Base-by-base conservation (phyloP, 371 early-diverging fungal genomes). In the Mucor racemosus region DNA sequence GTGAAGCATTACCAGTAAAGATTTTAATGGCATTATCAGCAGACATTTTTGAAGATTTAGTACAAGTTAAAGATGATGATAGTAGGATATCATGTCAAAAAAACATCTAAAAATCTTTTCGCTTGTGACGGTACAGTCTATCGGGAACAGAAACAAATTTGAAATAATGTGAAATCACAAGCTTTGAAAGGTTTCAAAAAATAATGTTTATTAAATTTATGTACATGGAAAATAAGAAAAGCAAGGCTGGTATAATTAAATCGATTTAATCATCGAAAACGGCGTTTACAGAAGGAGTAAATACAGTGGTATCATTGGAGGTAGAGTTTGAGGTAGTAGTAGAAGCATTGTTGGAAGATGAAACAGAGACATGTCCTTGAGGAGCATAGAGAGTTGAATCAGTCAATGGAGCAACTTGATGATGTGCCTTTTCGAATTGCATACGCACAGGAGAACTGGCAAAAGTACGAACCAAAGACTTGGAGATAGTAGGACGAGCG, bases 1-100 rank as follows among this genome's bases (percentile, higher is more conserved):
- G 92, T 84, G 97, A 97, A 17, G 97, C 95, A 84, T 96, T 97
- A 65, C 99, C 99, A n/a, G 96, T 86, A 67, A 98, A 94, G 73
- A 98, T 92, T 78, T 96, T 96, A 84, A 98, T 82, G 55, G 83
- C 78, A 64, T 82, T 82, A 65, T 82, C 83, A 64, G 82, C 48
- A 53, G 80, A 71, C 80, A 80, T 80, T 26, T 26, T 26, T 26
- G 26, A 26, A 26, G 26, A 3, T 26, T 26, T 26, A 26, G 3
- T 26, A 26, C 26, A 26, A 26, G 26, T 26, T 26, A 26, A 26
- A 26, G 55, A 13, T 56, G 33, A 19, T 50, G 19, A 26, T 11
- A 50, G 50, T 15, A 14, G 15, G 5, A 41, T 11, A 38, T 9
- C 11, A 11, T 38, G 38, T 38, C 38, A 41, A 41, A 41, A 41